phyloP scores from a whole-genome alignment of 1,284 basidiomycete species.

The Rhodotorula glutinis region DNA sequence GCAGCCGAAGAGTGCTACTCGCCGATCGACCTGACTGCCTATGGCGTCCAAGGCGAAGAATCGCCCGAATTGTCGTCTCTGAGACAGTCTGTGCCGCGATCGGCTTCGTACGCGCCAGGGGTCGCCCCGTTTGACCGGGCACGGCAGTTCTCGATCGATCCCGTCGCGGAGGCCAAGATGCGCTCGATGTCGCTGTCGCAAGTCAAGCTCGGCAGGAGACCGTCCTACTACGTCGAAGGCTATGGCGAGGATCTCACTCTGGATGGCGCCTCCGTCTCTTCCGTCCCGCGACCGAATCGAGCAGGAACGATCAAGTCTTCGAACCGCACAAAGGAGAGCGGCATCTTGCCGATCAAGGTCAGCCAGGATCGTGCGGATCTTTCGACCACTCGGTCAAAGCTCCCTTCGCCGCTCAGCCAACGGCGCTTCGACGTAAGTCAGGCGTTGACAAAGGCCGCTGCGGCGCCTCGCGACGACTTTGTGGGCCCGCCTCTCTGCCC shows the following conservation, averaged over 20 bases:
- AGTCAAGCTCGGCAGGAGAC: background rate
- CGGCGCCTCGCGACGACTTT: too few relatives aligned
- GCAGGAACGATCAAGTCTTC: too few relatives aligned
- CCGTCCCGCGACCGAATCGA: too few relatives aligned
- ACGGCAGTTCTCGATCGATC: conserved; percentile 30
- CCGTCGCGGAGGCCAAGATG: conserved; percentile 5
- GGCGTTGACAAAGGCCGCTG: too few relatives aligned
- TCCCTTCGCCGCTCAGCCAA: background rate
- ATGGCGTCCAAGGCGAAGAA: background rate
- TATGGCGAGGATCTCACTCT: background rate
- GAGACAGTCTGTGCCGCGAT: background rate
- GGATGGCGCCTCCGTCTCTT: background rate
- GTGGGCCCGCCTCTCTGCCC: background rate
- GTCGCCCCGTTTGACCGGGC: background rate
- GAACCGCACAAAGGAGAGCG: too few relatives aligned
- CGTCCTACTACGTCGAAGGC: conserved; percentile 2
- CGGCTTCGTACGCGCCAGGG: conserved; percentile 6
- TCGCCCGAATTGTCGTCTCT: background rate
- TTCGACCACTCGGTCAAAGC: background rate
- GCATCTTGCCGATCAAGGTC: too few relatives aligned
- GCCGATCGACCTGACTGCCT: conserved; percentile 16
- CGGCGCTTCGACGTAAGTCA: background rate
- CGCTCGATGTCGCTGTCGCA: conserved; percentile 4
- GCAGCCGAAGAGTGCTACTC: background rate
- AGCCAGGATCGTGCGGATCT: background rate